Base-by-base conservation (phyloP, 1,139 yeast species). In the Yamadazyma siamensis region DNA sequence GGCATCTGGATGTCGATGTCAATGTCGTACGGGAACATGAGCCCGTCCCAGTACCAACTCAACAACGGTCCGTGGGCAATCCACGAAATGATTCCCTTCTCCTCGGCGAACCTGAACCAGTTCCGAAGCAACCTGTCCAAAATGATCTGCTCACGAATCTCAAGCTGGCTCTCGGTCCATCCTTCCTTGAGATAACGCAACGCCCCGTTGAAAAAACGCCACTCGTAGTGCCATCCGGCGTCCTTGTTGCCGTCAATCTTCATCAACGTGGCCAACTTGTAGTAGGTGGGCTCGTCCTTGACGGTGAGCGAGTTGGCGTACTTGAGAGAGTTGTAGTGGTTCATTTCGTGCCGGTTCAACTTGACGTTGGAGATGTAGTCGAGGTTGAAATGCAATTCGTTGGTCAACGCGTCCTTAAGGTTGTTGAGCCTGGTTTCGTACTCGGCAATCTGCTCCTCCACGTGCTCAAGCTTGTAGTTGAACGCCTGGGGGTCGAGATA, bases 11-110 rank as follows among this genome's bases (percentile, higher is more conserved):
- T 56, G 41, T 60, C 67, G 29, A 55, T 52, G 38, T 61, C 66
- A 21, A 51, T 49, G 44, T 61, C 66, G 46, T 55, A 60, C 5
- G 67, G 67, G 39, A 60, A 59, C 52, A 52, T 49, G 29, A 59
- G 40, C 4, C 66, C 66, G 41, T 60, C 55, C 65, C 65, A 59
- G 33, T 57, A 56, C 65, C 66, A 60, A 6, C 67, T 52, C 28
- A 72, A 52, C 26, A 72, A 51, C 1, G 76, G 65, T 5, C 78
- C 78, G 47, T 72, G 78, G 3, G 77, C 75, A 20, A 71, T 55
- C 64, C 75, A 69, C n/a, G 71, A 56, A 4, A 59, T 52, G 23
- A 57, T 54, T 10, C 64, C 65, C 35, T 57, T 58, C 36, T 54
- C 62, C 40, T 56, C 58, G 6, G 63, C 59, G 39, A 59, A 59